Evolutionary conservation across 169 alveolate genomes (phyloP).

Genomic region (Eimeria sp.): DNA sequence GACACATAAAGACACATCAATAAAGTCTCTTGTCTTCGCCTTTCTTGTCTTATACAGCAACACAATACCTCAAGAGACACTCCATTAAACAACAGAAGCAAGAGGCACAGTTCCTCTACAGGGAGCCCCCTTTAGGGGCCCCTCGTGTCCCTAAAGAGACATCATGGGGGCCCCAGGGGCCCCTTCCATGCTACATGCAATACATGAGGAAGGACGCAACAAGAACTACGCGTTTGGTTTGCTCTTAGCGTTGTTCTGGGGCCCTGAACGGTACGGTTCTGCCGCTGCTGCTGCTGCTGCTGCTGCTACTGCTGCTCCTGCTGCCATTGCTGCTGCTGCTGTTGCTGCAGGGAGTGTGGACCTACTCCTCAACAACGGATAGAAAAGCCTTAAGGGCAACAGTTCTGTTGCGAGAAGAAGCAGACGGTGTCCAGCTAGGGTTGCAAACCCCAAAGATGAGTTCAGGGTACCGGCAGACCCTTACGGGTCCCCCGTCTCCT

Average conservation of each 20-base stretch:
- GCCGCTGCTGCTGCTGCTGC: background rate
- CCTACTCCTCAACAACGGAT: conserved; percentile 36
- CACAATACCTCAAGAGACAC: too few relatives aligned
- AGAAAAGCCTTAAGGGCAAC: background rate
- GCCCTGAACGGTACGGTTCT: background rate
- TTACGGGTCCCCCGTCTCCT: background rate
- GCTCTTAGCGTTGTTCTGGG: too few relatives aligned
- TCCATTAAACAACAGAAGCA: background rate
- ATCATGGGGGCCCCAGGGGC: background rate
- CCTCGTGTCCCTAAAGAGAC: background rate
- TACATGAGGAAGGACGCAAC: too few relatives aligned
- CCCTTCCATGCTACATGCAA: too few relatives aligned
- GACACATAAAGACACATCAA: background rate
- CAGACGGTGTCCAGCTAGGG: background rate
- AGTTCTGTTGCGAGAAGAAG: background rate
- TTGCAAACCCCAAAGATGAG: conserved; percentile 1
- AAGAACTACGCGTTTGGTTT: too few relatives aligned
- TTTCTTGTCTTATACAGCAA: too few relatives aligned
- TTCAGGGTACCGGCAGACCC: conserved; percentile 35
- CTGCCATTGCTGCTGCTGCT: too few relatives aligned
- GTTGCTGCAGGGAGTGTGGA: background rate
- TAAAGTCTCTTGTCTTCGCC: background rate
- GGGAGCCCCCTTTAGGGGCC: too few relatives aligned
- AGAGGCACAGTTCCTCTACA: too few relatives aligned
- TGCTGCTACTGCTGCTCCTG: background rate